Evolutionary conservation across 2,329 filamentous ascomycete species (phyloP).

Genomic region (Colletotrichum sublineola): DNA sequence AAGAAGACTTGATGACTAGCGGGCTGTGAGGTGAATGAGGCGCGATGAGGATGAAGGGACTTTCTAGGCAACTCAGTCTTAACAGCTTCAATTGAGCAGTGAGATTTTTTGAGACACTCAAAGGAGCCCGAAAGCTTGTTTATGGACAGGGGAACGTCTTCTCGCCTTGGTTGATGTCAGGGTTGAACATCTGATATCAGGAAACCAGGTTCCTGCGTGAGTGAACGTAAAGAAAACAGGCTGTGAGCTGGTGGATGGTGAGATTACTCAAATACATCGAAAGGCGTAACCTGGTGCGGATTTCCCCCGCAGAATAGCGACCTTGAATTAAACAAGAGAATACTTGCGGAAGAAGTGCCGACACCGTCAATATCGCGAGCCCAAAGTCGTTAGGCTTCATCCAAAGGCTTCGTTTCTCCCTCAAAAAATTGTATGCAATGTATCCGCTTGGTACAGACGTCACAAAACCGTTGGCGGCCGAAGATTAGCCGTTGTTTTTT

Average conservation of each 20-base stretch:
- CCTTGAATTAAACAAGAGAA: neutral
- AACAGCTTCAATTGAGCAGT: neutral
- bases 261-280: neutral
- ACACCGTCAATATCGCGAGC: slow-evolving; percentile 8
- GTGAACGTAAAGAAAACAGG: neutral
- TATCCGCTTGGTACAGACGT: slow-evolving; percentile 26
- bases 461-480: slow-evolving; percentile 23
- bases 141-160: neutral
- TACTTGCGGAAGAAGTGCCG: neutral
- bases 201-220: neutral
- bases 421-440: slow-evolving; percentile 40
- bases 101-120: neutral
- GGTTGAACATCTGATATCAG: neutral
- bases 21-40: neutral
- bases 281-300: neutral
- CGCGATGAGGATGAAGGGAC: neutral
- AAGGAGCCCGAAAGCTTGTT: too few relatives aligned
- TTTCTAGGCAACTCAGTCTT: neutral
- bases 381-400: slow-evolving; percentile 21
- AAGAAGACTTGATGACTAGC: neutral
- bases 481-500: slow-evolving; percentile 25
- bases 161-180: neutral
- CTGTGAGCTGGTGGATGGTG: neutral
- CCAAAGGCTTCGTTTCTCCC: slow-evolving; percentile 1
- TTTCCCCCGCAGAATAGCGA: neutral